A percentile compares a stretch with the other conserved stretches of the same genome.
Conservation (phyloP, 2,329 filamentous ascomycete genomes). For the Phaeophleospora eucalypticola region DNA sequence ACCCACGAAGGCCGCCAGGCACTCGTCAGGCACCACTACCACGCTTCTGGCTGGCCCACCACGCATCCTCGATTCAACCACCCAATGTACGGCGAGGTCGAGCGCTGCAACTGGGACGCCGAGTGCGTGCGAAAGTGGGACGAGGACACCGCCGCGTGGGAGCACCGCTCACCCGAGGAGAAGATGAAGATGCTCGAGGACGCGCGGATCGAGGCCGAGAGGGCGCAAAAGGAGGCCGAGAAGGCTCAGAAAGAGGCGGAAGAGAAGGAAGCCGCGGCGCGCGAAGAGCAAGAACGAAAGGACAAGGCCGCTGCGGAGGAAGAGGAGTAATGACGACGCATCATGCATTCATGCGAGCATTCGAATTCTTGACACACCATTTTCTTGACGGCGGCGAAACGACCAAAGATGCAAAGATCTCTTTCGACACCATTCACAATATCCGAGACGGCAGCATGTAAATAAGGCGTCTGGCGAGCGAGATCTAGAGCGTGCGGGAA, state of each 20-base stretch:
- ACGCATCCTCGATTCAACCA: conserved; percentile 63
- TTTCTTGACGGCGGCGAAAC: too few species aligned
- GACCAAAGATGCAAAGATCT: too few species aligned
- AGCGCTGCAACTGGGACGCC: conserved; percentile 65
- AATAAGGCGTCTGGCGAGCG: background rate
- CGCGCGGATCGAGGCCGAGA: conserved; percentile 18
- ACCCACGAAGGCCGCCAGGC: conserved; percentile 64
- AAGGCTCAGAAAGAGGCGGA: conserved; percentile 20
- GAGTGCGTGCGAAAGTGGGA: conserved; percentile 65
- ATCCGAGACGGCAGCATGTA: background rate
- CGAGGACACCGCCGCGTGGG: conserved; percentile 58
- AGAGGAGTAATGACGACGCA: background rate
- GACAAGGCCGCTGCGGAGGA: background rate
- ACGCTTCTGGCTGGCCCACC: conserved; percentile 68
- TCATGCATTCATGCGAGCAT: too few species aligned
- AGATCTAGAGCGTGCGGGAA: background rate
- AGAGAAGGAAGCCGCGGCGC: conserved; percentile 14
- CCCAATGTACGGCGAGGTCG: conserved; percentile 65
- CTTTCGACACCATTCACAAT: background rate
- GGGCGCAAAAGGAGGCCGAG: conserved; percentile 18
- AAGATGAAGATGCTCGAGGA: conserved; percentile 46
- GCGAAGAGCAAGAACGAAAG: background rate
- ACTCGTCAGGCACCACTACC: conserved; percentile 70
- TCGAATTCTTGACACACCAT: too few species aligned
- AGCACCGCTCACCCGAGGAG: conserved; percentile 56